Evolutionary conservation across 495 filamentous ascomycete species (phyloP), one percentile per base, ranked within the genome.

Genomic region (Xylona heveae): DNA sequence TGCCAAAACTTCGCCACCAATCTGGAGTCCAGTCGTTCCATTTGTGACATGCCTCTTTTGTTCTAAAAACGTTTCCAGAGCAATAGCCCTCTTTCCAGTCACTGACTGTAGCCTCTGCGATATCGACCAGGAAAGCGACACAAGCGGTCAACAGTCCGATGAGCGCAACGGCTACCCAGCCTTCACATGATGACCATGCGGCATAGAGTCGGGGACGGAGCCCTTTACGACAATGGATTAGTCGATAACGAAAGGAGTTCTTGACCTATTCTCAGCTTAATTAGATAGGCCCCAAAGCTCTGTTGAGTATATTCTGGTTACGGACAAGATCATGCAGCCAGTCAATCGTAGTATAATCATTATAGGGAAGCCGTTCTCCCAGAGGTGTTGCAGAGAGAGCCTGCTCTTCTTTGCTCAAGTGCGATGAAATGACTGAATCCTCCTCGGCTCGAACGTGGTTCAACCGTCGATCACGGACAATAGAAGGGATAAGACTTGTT

Each of bases 291-390:
- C 19, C 21, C 13, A 6, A 24, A 34, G 2, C 19, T 14, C 9
- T 40, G 24, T 25, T 21, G 19, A 16, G 9, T 6, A 16, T n/a
- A n/a, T n/a, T n/a, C n/a, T n/a, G n/a, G n/a, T n/a, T n/a, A n/a
- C 41, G 13, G 39, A 63, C 64, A 36, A 70, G 42, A 38, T 68
- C 64, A 42, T 68, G 65, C 31, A 68, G 51, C 61, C 62, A 68
- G 43, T 70, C 64, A 39, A 66, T 62, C 2, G 62, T 66, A 4
- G 59, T 59, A 42, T 68, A 68, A 37, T 64, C 57, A 45, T 66
- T 65, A 45, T 68, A 70, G 5, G 60, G 60, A 29, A 70, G 41
- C 14, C 65, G 45, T 41, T 68, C 65, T 16, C 65, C 63, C 14
- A 68, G 48, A 6, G 54, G 48, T 9, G 52, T 54, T 9, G 42